Conservation (phyloP, 176 grass and related monocot species). For the Panicum miliaceum region DNA sequence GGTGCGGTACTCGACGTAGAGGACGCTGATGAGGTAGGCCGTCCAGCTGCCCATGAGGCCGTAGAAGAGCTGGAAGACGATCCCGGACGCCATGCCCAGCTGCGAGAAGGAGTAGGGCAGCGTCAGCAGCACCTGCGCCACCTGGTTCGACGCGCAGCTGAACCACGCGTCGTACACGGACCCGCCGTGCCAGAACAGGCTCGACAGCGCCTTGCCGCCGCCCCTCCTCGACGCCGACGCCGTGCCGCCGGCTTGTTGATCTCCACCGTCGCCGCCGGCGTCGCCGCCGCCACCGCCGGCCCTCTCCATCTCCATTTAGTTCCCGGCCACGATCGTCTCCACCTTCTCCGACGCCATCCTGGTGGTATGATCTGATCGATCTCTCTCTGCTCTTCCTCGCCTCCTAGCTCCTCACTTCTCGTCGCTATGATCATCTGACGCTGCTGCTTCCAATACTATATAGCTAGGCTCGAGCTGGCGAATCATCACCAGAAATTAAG, state of each 20-base stretch:
- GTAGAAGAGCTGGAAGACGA: conserved; percentile 82
- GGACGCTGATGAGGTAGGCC: conserved; percentile 88
- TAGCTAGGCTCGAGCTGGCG: conserved; percentile 31
- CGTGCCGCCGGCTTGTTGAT: background rate
- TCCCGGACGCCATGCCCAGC: conserved; percentile 81
- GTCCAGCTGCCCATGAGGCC: conserved; percentile 97
- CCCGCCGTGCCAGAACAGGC: conserved; percentile 86
- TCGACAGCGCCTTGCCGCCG: conserved; percentile 50
- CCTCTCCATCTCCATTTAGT: conserved; percentile 93
- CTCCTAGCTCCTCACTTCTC: background rate
- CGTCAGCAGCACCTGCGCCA: conserved; percentile 98
- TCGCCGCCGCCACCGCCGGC: conserved; percentile 23
- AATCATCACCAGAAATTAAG: background rate
- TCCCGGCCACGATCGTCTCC: conserved; percentile 93
- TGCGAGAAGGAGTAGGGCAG: conserved; percentile 99
- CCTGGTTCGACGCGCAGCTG: conserved; percentile 98
- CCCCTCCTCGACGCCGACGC: background rate
- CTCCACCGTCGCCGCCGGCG: background rate
- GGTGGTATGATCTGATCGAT: background rate
- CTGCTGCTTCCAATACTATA: conserved; percentile 1
- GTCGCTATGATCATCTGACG: background rate
- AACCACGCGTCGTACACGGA: conserved; percentile 96
- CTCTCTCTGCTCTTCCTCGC: background rate
- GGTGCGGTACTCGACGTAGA: conserved; percentile 92
- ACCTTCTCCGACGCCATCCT: conserved; percentile 93